These are phyloP conservation scores for Excoecaria agallocha DNA, from an alignment of 345 rosid species.

Conservation along the genomic window DNA sequence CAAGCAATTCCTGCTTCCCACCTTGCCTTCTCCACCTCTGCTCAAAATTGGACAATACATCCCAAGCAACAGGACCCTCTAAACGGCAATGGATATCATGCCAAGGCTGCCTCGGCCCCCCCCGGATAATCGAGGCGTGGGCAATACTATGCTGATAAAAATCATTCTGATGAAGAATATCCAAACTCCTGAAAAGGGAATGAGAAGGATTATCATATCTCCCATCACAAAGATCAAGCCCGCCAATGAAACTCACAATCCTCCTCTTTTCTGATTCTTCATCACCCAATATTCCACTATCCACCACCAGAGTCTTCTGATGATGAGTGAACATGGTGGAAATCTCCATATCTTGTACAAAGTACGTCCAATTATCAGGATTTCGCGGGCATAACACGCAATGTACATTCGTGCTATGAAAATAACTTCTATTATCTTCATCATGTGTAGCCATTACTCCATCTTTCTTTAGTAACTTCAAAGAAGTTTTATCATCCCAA, in stretches of 20 bases:
- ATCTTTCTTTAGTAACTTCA: conserved; percentile 42
- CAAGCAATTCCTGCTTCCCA: conserved; percentile 29
- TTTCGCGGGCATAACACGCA: conserved; percentile 56
- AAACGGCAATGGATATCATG: conserved; percentile 49
- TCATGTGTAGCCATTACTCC: conserved; percentile 62
- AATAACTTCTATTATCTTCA: conserved; percentile 47
- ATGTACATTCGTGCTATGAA: conserved; percentile 37
- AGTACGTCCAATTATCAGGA: conserved; percentile 39
- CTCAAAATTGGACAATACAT: conserved; percentile 45
- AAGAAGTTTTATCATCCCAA: conserved; percentile 63
- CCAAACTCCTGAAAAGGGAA: conserved; percentile 40
- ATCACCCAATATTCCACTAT: conserved; percentile 23
- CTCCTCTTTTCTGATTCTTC: conserved; percentile 29
- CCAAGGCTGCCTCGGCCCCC: conserved; percentile 58
- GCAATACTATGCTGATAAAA: conserved; percentile 44
- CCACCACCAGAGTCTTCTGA: conserved; percentile 52
- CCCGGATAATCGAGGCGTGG: conserved; percentile 32
- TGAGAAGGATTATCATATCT: conserved; percentile 51
- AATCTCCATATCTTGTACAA: conserved; percentile 39
- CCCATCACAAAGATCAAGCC: conserved; percentile 57
- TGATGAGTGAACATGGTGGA: conserved; percentile 57
- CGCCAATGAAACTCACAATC: conserved; percentile 55
- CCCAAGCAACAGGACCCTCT: conserved; percentile 50
- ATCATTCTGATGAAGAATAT: conserved; percentile 33
- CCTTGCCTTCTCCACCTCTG: conserved; percentile 57